Evolutionary conservation across 2,329 filamentous ascomycete genomes (phyloP).

Genomic region (Metarhizium rileyi): DNA sequence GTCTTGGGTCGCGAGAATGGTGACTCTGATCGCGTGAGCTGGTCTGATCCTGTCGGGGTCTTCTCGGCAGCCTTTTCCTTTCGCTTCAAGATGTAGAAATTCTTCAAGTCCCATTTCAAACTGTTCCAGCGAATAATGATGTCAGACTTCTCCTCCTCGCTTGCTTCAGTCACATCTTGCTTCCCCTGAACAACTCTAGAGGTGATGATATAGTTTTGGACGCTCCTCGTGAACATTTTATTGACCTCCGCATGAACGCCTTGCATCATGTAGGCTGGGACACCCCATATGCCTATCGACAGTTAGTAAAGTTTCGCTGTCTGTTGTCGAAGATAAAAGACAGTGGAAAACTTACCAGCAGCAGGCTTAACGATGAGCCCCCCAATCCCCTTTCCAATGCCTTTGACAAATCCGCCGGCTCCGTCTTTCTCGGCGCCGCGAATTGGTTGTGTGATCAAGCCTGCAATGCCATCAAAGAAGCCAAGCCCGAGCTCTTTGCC

Average conservation of each 20-base stretch:
- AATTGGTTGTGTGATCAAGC: conserved; percentile 68
- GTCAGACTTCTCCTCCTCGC: conserved; percentile 49
- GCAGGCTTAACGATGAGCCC: conserved; percentile 75
- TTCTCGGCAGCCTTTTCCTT: conserved; percentile 32
- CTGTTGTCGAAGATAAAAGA: background rate
- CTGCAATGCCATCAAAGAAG: conserved; percentile 72
- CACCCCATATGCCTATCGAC: conserved; percentile 41
- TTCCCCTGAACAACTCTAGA: conserved; percentile 68
- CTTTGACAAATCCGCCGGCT: conserved; percentile 58
- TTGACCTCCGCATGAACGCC: conserved; percentile 71
- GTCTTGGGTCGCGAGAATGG: conserved; percentile 23
- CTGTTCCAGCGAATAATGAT: conserved; percentile 58
- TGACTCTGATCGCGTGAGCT: conserved; percentile 12
- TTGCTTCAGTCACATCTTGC: conserved; percentile 48
- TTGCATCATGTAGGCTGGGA: conserved; percentile 76
- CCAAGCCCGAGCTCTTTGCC: conserved; percentile 70
- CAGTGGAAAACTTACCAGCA: conserved; percentile 46
- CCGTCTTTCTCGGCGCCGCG: conserved; percentile 44
- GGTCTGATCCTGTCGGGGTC: conserved; percentile 11
- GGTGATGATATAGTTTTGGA: conserved; percentile 70
- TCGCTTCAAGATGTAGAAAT: conserved; percentile 44
- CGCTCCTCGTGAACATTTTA: conserved; percentile 58
- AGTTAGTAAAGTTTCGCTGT: background rate
- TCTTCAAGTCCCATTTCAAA: conserved; percentile 48
- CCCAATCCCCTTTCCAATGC: conserved; percentile 73